Percentiles rank a stretch among this genome's conserved stretches.
Conservation (phyloP, 164 flowering plant species). For the grape (Vitis vinifera) region ASM3070453v1 NC_081819.1:19011001-19011500, state of each 20-base stretch:
- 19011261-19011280: too few species aligned
- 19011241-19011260: background rate
- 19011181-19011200: background rate
- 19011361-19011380: too few species aligned
- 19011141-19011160: too few species aligned
- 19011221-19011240: background rate
- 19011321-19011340: too few species aligned
- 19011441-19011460: background rate
- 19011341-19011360: too few species aligned
- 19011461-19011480: background rate
- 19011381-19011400: background rate
- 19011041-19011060: too few species aligned
- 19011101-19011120: background rate
- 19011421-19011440: background rate
- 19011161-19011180: background rate
- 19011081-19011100: too few species aligned
- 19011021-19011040: too few species aligned
- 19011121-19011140: background rate
- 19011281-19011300: too few species aligned
- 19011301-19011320: too few species aligned
- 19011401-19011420: background rate
- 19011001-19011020: too few species aligned
- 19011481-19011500: background rate
- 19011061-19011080: too few species aligned
- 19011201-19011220: background rate